phyloP scores from a whole-genome alignment of 495 filamentous ascomycete genomes.

The Elaphomyces granulatus region DNA sequence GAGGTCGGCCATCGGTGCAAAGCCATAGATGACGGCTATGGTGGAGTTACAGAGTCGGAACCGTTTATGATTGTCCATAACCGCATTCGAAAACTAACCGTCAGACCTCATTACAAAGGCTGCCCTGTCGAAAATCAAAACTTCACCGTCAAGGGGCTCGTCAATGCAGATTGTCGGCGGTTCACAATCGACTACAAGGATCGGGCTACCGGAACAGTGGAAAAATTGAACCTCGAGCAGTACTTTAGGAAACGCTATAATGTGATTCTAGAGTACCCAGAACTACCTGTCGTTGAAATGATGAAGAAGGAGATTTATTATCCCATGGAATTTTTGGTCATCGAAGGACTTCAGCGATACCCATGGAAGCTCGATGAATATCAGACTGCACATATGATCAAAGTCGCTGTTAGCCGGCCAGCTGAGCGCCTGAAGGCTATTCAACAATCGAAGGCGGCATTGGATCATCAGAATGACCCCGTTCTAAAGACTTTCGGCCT shows the following conservation, averaged over 20 bases:
- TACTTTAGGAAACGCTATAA: constrained; percentile 60
- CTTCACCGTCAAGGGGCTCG: constrained; percentile 51
- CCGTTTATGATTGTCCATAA: constrained; percentile 20
- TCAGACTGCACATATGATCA: constrained; percentile 70
- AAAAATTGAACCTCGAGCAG: constrained; percentile 38
- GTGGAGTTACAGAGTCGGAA: constrained; percentile 10
- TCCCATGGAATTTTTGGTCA: constrained; percentile 61
- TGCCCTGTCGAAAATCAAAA: constrained; percentile 27
- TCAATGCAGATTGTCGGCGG: constrained; percentile 37
- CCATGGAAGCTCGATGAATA: constrained; percentile 57
- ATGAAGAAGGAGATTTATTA: constrained; percentile 48
- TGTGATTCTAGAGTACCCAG: constrained; percentile 33
- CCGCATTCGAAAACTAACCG: constrained; percentile 48
- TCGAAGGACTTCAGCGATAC: constrained; percentile 58
- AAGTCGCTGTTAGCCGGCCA: constrained; percentile 59
- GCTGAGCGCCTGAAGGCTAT: constrained; percentile 46
- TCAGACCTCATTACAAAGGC: constrained; percentile 47
- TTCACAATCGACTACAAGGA: constrained; percentile 44
- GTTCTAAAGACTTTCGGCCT: constrained; percentile 56
- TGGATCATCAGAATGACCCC: constrained; percentile 54
- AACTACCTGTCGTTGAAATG: constrained; percentile 59
- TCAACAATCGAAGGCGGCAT: constrained; percentile 43
- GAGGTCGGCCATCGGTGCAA: constrained; percentile 11
- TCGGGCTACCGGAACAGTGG: constrained; percentile 25
- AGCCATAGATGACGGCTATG: constrained; percentile 12